phyloP scores from a whole-genome alignment of 2,329 filamentous ascomycete genomes.

The Penicillium sp. region DNA sequence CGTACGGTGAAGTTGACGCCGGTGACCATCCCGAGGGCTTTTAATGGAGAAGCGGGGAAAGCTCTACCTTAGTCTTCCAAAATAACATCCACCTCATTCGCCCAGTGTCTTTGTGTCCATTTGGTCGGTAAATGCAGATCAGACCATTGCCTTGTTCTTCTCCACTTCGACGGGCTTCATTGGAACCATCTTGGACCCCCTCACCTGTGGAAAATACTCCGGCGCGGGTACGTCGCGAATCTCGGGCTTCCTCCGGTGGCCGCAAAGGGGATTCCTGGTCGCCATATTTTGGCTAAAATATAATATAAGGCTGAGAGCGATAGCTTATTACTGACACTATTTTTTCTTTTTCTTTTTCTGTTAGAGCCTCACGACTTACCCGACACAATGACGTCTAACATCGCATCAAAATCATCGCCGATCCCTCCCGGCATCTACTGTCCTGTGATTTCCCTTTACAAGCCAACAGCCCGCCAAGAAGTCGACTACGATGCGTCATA shows the following conservation, averaged over 20 bases:
- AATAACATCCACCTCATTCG: constrained; percentile 10
- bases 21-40: constrained; percentile 18
- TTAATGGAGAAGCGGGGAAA: constrained; percentile 10
- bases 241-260: constrained; percentile 13
- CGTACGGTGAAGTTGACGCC: not conserved
- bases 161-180: constrained; percentile 9
- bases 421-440: constrained; percentile 50
- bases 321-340: not conserved
- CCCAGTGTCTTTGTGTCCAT: constrained; percentile 1
- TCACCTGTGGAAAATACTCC: constrained; percentile 18
- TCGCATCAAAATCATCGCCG: constrained; percentile 39
- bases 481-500: constrained; percentile 50
- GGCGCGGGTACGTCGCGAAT: constrained; percentile 10
- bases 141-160: constrained; percentile 5
- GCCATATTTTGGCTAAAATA: not conserved
- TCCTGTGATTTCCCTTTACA: constrained; percentile 51
- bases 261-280: not conserved
- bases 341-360: not conserved
- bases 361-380: not conserved
- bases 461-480: constrained; percentile 41
- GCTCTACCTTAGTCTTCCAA: constrained; percentile 1
- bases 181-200: constrained; percentile 8
- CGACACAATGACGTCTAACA: constrained; percentile 26
- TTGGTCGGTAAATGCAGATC: constrained; percentile 5
- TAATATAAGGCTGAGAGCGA: constrained; percentile 3